Evolutionary conservation across 371 early-diverging fungal genomes (phyloP), one percentile per base, ranked within the genome.

Genomic region (Fennellomyces sp.): DNA sequence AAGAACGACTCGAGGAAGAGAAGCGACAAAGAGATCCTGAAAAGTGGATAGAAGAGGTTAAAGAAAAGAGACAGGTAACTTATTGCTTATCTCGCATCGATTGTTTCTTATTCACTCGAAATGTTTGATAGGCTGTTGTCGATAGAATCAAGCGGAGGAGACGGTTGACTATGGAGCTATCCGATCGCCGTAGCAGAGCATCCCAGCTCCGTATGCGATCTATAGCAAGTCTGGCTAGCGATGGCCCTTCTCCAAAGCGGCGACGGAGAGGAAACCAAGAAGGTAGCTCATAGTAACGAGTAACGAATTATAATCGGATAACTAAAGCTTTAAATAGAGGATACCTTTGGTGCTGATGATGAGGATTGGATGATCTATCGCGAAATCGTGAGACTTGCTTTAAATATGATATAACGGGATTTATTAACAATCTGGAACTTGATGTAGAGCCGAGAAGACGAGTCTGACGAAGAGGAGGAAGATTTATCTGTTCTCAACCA

Each of bases 341-440:
- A 96, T 61, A 89, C 87, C 1, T 96, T 96, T 82, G 96, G 96
- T 23, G 89, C 88, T n/a, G 90, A 94, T 65, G 95, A 95, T 66
- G 91, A 87, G 7, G 96, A 95, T 63, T 96, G 96, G 96, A 84
- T 84, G 64, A 86, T 96, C 47, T 96, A 96, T 61, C 82, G 92
- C 28, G 91, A 94, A 66, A 94, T 96, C 56, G 89, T 87, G 83
- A 77, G 83, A 66, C 23, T 30, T 25, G 23, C n/a, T 8, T 10
- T 28, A 4, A 2, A 29, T 49, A 23, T 27, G 23, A 41, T 7
- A 17, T 27, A 52, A 31, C 15, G 17, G 5, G 2, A 0, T 47
- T 52, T 15, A 19, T 3, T 12, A 42, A 36, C 30, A 35, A 5
- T n/a, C 21, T 21, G n/a, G n/a, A n/a, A 27, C 4, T n/a, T 2